Conservation (phyloP, 331 rosid genomes). For the Malus hybrid region DNA sequence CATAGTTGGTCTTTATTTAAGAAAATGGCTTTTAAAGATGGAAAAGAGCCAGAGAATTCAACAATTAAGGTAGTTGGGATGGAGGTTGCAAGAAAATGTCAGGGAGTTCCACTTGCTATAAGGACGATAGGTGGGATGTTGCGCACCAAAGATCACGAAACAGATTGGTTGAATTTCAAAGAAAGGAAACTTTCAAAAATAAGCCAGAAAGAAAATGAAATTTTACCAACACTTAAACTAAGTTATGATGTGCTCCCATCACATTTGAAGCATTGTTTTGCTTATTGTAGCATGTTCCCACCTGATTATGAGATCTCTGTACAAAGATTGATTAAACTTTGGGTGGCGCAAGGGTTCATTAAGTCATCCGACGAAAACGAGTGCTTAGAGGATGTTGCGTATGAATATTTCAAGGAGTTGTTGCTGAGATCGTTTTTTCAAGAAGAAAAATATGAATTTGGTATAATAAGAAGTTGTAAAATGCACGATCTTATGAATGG, state of each 20-base stretch:
- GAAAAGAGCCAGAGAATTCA: no score
- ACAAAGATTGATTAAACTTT: constrained; percentile 14
- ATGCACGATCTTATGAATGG: constrained; percentile 6
- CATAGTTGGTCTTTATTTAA: not conserved
- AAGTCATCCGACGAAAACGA: not conserved
- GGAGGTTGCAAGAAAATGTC: no score
- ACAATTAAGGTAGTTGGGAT: no score
- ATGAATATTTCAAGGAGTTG: constrained; percentile 21
- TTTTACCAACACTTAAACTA: not conserved
- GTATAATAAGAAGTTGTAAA: constrained; percentile 9
- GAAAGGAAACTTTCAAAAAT: not conserved
- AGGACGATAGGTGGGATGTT: no score
- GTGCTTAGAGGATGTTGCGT: constrained; percentile 30
- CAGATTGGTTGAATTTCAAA: not conserved
- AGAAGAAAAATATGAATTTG: not conserved
- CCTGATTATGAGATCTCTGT: constrained; percentile 5
- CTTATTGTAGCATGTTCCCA: constrained; percentile 28
- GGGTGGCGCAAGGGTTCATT: constrained; percentile 1
- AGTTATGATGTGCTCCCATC: constrained; percentile 29
- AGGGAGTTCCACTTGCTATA: no score
- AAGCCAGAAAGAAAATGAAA: not conserved
- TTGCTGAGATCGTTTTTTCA: constrained; percentile 25
- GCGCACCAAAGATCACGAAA: no score
- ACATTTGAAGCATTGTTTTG: constrained; percentile 27
- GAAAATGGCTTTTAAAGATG: not conserved